Base-by-base conservation (phyloP, 345 rosid species). In the Salix udensis region DNA sequence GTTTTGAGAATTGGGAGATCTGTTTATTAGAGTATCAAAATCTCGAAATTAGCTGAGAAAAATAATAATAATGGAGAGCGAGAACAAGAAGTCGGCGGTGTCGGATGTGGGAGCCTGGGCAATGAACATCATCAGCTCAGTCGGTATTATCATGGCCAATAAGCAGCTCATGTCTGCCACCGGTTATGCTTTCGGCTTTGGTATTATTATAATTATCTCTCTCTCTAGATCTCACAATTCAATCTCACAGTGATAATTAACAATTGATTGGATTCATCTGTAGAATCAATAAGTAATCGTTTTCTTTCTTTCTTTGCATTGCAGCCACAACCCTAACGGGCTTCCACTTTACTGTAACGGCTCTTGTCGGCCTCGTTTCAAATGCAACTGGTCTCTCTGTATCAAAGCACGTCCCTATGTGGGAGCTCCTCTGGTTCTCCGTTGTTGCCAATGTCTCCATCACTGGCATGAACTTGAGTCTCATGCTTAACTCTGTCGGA, bases 351-450 rank as follows among this genome's bases (percentile, higher is more conserved):
- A 89, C 90, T 0, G 83, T 91, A 48, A 95, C 98, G 42, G 98
- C 97, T 6, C 67, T 93, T 75, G 94, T 93, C 5, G 98, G 98
- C 58, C 69, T 93, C 74, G 93, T 89, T 34, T 95, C 97, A 1
- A 95, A 95, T 83, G 98, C 97, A 0, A 86, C 97, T 19, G 96
- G 98, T 5, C 74, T 90, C n/a, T 91, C 97, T 0, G 82, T 89
- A 21, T 85, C 94, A 0, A 94, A 90, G 95, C 84, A 87, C 46
- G 87, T 94, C 52, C 98, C 98, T 34, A 58, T 94, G 64, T 94
- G 97, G 98, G 98, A 94, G 90, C 97, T 94, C 77, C 85, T 94
- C 14, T 94, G 98, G 98, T 94, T 94, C 87, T 91, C 97, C 0
- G 44, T 91, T 6, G 89, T 94, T 15, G 98, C 98, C 68, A 94